Conservation (phyloP, 1,284 basidiomycete genomes). For the Cutaneotrichosporon daszewskae region DNA sequence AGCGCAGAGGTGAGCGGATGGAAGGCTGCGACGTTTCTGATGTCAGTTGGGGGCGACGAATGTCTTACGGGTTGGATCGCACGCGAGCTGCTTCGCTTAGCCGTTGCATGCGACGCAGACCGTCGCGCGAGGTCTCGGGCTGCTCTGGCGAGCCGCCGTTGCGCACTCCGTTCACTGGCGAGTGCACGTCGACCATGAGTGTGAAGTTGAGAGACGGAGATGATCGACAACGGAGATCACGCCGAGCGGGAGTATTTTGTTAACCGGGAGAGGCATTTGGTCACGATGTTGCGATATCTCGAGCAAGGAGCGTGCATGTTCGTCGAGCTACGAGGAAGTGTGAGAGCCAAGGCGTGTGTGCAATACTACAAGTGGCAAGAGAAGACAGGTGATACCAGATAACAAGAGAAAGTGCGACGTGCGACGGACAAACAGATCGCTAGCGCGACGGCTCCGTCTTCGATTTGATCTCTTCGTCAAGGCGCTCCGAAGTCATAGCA, state of each 20-base stretch:
- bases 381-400: not conserved
- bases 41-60: slow-evolving; percentile 3
- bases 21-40: slow-evolving; percentile 11
- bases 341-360: not conserved
- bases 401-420: not conserved
- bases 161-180: slow-evolving; percentile 4
- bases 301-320: not conserved
- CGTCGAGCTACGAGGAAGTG: not conserved
- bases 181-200: slow-evolving; percentile 10
- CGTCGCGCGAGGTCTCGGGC: slow-evolving; percentile 15
- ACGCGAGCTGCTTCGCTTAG: slow-evolving; percentile 9
- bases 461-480: slow-evolving; percentile 3
- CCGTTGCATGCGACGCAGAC: slow-evolving; percentile 15
- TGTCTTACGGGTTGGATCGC: slow-evolving; percentile 2
- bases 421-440: not conserved
- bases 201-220: no score
- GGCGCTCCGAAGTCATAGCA: not conserved
- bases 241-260: no score
- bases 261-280: no score
- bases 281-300: not conserved
- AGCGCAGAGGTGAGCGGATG: slow-evolving; percentile 14
- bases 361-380: not conserved
- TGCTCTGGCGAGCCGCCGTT: slow-evolving; percentile 6
- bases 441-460: not conserved
- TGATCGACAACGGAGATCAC: no score